Base-by-base conservation (phyloP, 2,329 filamentous ascomycete genomes). In the Fusarium brevicatenulatum region DNA sequence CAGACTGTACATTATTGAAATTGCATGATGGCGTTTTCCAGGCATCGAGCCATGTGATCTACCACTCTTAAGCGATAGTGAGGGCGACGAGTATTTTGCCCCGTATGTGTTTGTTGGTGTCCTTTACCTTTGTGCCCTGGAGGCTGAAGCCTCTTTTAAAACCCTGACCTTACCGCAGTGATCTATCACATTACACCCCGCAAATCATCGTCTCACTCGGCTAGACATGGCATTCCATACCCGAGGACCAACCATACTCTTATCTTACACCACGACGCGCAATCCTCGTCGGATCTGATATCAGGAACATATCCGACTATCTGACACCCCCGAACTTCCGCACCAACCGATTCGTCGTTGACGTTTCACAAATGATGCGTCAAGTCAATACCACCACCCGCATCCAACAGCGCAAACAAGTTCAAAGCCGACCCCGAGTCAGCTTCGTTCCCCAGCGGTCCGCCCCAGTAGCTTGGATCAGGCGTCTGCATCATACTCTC, bases 371-470 rank as follows among this genome's bases (percentile, higher is more conserved):
- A 70, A 66, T 83, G 81, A 68, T 84, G 82, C 12, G 82, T 86
- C 44, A 88, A 78, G 73, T 88, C 86, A 60, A 89, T 88, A 12
- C 87, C 86, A 0, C 87, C 87, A 3, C 86, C 85, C 0, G 83
- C 83, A 42, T 88, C 86, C 40, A 88, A 76, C 52, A 88, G 66
- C 2, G 86, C 84, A 71, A 89, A 89, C 19, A 88, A 61, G 58
- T 88, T 88, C 28, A 88, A 61, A 70, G 66, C 85, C 76, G 76
- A 87, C 76, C 64, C 83, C 71, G 84, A 81, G 58, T 87, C 86
- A 8, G 78, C 80, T 9, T 85, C 85, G 16, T 76, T 77, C 1
- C 83, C 82, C 23, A 82, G 76, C 9, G 80, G 79, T 4, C 78
- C 81, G 55, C 79, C 80, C 77, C 85, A 81, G 13, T 82, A 80